These are phyloP conservation scores for Solanum sparsipilum DNA, from an alignment of 257 asterid species.

Conservation along the genomic window DNA sequence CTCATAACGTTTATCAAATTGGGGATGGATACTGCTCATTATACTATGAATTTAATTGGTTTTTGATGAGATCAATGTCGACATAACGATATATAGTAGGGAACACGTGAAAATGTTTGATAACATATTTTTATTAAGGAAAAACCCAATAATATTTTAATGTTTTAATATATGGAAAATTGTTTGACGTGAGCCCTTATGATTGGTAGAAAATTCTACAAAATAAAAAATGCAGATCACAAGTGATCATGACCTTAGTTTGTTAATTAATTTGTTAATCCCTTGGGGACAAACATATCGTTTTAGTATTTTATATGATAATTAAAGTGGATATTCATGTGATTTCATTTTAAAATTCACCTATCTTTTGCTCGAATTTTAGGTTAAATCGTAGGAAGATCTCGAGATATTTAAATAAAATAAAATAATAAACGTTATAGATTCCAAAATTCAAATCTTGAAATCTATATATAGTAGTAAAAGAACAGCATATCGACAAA, in stretches of 20 bases:
- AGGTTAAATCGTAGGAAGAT: not conserved
- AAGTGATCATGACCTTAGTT: not conserved
- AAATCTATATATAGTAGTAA: not conserved
- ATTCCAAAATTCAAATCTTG: not conserved
- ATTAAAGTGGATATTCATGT: not conserved
- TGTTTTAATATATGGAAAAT: not conserved
- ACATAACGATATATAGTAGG: not conserved
- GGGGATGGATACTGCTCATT: not conserved
- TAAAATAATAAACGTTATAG: not conserved
- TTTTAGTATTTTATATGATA: not conserved
- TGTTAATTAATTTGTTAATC: not conserved
- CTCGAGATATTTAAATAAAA: not conserved
- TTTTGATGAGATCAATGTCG: not conserved
- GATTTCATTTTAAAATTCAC: not conserved
- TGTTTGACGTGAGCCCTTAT: not conserved
- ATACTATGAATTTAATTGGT: not conserved
- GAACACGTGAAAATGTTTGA: slow-evolving; percentile 1
- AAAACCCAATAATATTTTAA: not conserved
- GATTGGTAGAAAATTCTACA: slow-evolving; percentile 8
- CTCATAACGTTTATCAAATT: not conserved
- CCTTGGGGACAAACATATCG: not conserved
- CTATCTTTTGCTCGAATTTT: not conserved
- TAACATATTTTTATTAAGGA: not conserved
- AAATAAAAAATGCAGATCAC: not conserved
- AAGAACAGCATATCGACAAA: not conserved